Base-by-base conservation (phyloP, 2,329 filamentous ascomycete genomes). In the Aspergillus terreus region DNA sequence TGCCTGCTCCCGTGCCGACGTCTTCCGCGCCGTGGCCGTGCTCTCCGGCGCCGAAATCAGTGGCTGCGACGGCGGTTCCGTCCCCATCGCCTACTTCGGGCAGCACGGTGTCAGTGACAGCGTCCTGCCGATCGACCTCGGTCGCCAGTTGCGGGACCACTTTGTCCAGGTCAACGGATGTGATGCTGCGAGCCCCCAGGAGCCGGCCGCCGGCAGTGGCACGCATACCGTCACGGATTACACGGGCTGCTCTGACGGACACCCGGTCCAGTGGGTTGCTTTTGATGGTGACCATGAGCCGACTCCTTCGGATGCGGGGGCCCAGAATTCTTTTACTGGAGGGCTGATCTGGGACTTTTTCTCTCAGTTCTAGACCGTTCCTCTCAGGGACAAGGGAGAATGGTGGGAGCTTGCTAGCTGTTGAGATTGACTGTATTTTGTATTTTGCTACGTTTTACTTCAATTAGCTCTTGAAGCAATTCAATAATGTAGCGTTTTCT, bases 21-120 rank as follows among this genome's bases (percentile, higher is more conserved):
- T 63, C 45, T 70, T 76, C 61, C 68, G 70, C 32, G 75, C 71
- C 40, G 68, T 78, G 15, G 68, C 70, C 12, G 64, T 69, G 42
- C 58, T 71, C 32, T 62, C 63, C 4, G 69, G 68, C 23, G 69
- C 61, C 17, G 50, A 62, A 25, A 54, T 72, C 46, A 69, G 66
- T 40, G 70, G 70, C 33, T 72, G 70, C 50, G 57, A 56, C 40
- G 71, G 70, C 27, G 71, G 71, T n/a, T 70, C 55, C 50, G 62
- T 66, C 11, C 71, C 73, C 0, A 65, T 75, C 33, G 68, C 73
- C 1, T 74, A 69, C 57, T 68, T 73, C 33, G 69, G 44, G 2
- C 30, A 25, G 11, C 30, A 46, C 6, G 44, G 44, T 9, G 11
- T 25, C n/a, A n/a, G 30, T 15, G 44, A 46, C 23, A 36, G 7